Evolutionary conservation across 768 basidiomycete species (phyloP).

Genomic region (Trametes elegans): DNA sequence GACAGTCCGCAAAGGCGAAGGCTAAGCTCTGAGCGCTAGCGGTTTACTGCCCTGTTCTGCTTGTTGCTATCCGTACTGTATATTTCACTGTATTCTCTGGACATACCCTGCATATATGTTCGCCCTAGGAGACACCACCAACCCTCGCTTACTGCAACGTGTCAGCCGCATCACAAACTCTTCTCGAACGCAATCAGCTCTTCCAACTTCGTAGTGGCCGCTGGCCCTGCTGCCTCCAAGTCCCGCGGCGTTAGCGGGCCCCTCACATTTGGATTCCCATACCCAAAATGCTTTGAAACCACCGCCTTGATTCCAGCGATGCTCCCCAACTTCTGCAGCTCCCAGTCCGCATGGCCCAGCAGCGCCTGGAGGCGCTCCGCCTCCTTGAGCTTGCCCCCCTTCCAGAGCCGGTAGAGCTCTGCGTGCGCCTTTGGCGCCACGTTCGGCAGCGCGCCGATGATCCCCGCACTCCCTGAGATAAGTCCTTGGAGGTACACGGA

Average conservation of each 20-base stretch:
- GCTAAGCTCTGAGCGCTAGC: constrained; percentile 17
- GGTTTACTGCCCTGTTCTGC: neutral
- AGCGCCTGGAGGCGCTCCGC: constrained; percentile 61
- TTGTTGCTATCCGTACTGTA: constrained; percentile 2
- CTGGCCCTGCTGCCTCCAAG: constrained; percentile 17
- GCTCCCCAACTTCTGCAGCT: constrained; percentile 58
- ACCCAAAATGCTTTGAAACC: constrained; percentile 61
- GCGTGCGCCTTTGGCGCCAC: constrained; percentile 54
- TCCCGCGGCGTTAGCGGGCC: constrained; percentile 27
- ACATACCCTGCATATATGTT: neutral
- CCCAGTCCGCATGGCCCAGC: constrained; percentile 68
- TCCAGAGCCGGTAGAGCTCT: constrained; percentile 46
- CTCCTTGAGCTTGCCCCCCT: constrained; percentile 52
- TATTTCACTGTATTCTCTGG: constrained; percentile 9
- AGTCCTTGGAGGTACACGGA: constrained; percentile 57
- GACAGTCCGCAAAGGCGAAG: constrained; percentile 22
- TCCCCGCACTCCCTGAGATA: constrained; percentile 41
- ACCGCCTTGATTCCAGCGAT: constrained; percentile 67
- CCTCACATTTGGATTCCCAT: constrained; percentile 43
- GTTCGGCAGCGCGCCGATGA: constrained; percentile 41
- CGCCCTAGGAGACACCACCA: neutral
- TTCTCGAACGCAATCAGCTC: constrained; percentile 34
- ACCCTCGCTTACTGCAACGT: neutral
- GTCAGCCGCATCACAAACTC: constrained; percentile 17
- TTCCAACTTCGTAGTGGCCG: constrained; percentile 22